Evolutionary conservation across 345 rosid species (phyloP).

Genomic region (Pelargonium nanum): DNA sequence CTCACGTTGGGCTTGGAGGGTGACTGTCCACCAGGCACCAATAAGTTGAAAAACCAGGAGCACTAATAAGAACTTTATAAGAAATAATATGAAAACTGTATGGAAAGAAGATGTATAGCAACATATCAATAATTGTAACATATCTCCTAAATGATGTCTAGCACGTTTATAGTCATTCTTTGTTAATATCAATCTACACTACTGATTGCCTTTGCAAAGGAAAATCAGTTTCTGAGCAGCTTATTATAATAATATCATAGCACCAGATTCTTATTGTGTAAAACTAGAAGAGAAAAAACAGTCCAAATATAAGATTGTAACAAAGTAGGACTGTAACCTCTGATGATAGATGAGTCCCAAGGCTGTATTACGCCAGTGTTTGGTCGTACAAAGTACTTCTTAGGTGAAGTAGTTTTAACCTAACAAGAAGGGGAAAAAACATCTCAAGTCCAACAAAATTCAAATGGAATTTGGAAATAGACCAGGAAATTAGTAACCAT

Average conservation of each 20-base stretch:
- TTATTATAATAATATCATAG: neutral
- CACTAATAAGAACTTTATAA: neutral
- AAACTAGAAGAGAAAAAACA: neutral
- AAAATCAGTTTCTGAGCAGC: neutral
- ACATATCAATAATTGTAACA: neutral
- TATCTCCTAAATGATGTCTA: neutral
- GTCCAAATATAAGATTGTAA: neutral
- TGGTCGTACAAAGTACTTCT: constrained; percentile 95
- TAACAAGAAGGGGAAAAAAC: constrained; percentile 16
- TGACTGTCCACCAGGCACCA: constrained; percentile 38
- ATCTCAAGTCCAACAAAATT: neutral
- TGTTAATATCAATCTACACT: neutral
- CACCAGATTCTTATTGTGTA: neutral
- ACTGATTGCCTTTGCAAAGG: neutral
- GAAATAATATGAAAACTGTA: neutral
- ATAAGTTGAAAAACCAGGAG: constrained; percentile 6
- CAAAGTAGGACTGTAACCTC: constrained; percentile 36
- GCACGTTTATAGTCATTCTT: neutral
- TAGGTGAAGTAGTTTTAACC: constrained; percentile 98
- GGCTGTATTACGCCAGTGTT: constrained; percentile 79
- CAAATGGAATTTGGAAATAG: neutral
- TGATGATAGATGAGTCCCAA: constrained; percentile 58
- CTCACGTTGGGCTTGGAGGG: constrained; percentile 80
- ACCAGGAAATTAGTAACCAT: neutral
- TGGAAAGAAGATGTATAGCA: neutral